Evolutionary conservation across 1,284 basidiomycete species (phyloP).

Genomic region (Ceratobasidium sp.): DNA sequence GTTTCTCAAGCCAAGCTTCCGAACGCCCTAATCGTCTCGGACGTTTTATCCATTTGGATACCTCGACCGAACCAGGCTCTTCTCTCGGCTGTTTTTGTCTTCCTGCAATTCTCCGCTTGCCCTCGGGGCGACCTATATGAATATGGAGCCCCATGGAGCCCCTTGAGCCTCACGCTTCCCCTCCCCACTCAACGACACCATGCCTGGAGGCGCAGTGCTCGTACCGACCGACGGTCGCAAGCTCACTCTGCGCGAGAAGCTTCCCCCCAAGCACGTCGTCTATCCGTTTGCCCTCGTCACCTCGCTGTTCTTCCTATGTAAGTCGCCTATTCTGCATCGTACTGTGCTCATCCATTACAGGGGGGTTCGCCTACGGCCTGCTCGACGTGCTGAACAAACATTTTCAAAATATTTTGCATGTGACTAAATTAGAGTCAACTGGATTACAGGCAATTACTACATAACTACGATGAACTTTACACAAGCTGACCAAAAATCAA

Average conservation of each 20-base stretch:
- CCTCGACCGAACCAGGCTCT: conserved; percentile 1
- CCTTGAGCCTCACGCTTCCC: neutral
- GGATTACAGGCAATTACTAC: too few species aligned
- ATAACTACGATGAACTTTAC: too few species aligned
- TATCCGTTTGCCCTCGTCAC: conserved; percentile 76
- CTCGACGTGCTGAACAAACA: conserved; percentile 86
- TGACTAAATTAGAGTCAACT: conserved; percentile 79
- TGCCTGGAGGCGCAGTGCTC: conserved; percentile 38
- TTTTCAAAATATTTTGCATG: conserved; percentile 74
- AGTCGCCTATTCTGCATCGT: conserved; percentile 43
- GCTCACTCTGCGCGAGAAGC: conserved; percentile 19
- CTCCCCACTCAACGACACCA: conserved; percentile 6
- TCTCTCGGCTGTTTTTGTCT: conserved; percentile 1
- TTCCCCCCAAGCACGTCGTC: conserved; percentile 32
- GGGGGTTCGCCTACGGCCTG: conserved; percentile 80
- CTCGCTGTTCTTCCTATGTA: conserved; percentile 81
- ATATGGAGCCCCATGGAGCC: conserved; percentile 25
- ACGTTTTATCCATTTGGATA: conserved; percentile 13
- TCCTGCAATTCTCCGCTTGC: neutral
- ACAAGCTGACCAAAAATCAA: too few species aligned
- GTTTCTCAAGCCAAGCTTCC: neutral
- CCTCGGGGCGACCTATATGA: conserved; percentile 24
- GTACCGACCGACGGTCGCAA: conserved; percentile 23
- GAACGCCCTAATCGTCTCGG: conserved; percentile 1
- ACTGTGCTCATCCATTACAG: conserved; percentile 43